These are phyloP conservation scores for Rubus parviflorus DNA, from an alignment of 306 rosid species.

Conservation along the genomic window DNA sequence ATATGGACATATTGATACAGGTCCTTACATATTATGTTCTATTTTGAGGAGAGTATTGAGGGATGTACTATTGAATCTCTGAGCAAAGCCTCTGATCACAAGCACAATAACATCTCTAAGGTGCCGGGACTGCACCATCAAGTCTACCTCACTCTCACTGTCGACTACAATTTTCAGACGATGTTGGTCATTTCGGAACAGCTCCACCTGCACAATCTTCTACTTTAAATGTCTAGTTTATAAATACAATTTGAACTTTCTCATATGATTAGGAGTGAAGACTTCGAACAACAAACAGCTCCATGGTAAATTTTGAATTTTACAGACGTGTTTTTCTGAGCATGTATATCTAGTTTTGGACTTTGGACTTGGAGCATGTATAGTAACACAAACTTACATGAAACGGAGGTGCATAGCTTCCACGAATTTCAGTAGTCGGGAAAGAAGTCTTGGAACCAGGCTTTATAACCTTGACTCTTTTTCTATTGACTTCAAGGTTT, in stretches of 20 bases:
- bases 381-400: constrained; percentile 61
- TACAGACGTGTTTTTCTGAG: not conserved
- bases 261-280: not conserved
- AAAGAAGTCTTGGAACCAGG: constrained; percentile 95
- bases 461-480: constrained; percentile 87
- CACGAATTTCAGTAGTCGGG: constrained; percentile 91
- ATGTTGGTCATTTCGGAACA: constrained; percentile 84
- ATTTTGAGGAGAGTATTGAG: constrained; percentile 96
- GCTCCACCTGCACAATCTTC: constrained; percentile 71
- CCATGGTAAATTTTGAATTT: too few relatives aligned
- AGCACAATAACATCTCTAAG: constrained; percentile 85
- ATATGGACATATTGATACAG: constrained; percentile 1
- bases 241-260: not conserved
- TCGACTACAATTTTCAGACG: constrained; percentile 85
- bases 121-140: constrained; percentile 96
- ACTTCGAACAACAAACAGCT: not conserved
- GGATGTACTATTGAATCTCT: constrained; percentile 92
- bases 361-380: not conserved
- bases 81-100: constrained; percentile 94
- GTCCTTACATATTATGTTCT: constrained; percentile 49
- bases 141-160: constrained; percentile 81
- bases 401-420: constrained; percentile 91
- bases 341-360: not conserved
- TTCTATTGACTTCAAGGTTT: constrained; percentile 76
- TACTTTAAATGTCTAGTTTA: not conserved